Evolutionary conservation across 1,139 yeast species (phyloP).

Genomic region (Petasospora rhodanensis): DNA sequence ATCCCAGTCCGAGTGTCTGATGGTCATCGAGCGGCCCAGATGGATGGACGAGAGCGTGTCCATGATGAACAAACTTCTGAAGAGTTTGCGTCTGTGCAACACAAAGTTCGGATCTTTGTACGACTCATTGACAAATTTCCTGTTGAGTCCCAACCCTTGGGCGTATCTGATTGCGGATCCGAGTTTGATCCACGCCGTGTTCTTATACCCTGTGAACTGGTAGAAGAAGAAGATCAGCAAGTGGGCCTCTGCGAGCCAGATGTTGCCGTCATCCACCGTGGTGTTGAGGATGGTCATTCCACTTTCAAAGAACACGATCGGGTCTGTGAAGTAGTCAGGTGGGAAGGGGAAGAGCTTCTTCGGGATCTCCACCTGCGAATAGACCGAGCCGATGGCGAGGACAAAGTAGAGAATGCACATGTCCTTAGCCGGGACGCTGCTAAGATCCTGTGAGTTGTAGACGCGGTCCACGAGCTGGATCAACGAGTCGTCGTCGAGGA

Average conservation of each 20-base stretch:
- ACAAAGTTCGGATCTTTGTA: slow-evolving; percentile 22
- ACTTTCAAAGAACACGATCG: slow-evolving; percentile 31
- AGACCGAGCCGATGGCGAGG: slow-evolving; percentile 39
- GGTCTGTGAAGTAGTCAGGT: slow-evolving; percentile 16
- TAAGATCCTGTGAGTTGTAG: slow-evolving; percentile 26
- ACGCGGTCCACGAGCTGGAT: slow-evolving; percentile 27
- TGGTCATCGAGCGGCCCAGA: slow-evolving; percentile 39
- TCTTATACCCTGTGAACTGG: slow-evolving; percentile 36
- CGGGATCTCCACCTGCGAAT: slow-evolving; percentile 25
- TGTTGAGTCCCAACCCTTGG: slow-evolving; percentile 30
- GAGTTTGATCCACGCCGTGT: slow-evolving; percentile 39
- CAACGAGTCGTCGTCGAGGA: slow-evolving; percentile 34
- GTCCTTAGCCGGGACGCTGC: slow-evolving; percentile 23
- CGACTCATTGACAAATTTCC: slow-evolving; percentile 29
- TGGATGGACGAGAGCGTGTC: slow-evolving; percentile 38
- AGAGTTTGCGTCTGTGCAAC: slow-evolving; percentile 34
- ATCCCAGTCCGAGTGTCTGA: slow-evolving; percentile 40
- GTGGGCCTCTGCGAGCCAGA: slow-evolving; percentile 42
- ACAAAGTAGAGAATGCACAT: slow-evolving; percentile 35
- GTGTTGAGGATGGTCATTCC: slow-evolving; percentile 32
- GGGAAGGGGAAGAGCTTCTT: slow-evolving; percentile 24
- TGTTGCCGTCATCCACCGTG: slow-evolving; percentile 35
- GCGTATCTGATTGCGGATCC: slow-evolving; percentile 32
- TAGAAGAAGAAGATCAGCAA: slow-evolving; percentile 37
- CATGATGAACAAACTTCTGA: slow-evolving; percentile 37